A percentile compares a stretch with the other conserved stretches of the same genome.
Conservation (phyloP, 116 monocot species). For the Posidonia oceanica region DNA sequence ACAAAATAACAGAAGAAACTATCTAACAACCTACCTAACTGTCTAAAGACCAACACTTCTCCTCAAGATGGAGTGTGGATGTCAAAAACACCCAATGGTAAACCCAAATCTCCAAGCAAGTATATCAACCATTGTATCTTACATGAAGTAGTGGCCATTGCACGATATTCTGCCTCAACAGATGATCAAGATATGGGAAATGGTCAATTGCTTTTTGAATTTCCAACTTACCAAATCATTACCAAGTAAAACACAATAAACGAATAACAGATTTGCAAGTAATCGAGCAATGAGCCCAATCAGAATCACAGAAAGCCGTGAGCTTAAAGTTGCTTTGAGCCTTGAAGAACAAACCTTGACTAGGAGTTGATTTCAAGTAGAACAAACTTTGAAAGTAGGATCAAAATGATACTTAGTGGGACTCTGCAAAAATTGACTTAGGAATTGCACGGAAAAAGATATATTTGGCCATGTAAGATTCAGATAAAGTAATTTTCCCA, state of each 20-base stretch:
- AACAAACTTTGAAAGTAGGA: background rate
- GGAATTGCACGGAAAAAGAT: background rate
- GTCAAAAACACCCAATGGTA: background rate
- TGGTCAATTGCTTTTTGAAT: background rate
- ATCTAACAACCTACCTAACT: too few species aligned
- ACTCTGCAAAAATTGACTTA: background rate
- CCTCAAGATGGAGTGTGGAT: background rate
- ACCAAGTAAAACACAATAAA: background rate
- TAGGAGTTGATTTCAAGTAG: background rate
- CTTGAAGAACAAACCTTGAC: background rate
- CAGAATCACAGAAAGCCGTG: background rate
- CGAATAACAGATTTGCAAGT: background rate
- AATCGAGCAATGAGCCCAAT: background rate
- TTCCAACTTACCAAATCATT: background rate
- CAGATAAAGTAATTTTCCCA: background rate
- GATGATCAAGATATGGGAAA: background rate
- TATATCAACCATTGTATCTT: background rate
- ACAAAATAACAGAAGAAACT: too few species aligned
- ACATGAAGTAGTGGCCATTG: background rate
- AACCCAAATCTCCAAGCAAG: background rate
- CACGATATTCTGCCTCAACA: background rate
- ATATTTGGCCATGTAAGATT: background rate
- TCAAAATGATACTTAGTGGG: background rate
- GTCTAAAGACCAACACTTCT: background rate
- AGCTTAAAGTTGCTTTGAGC: background rate